Evolutionary conservation across 768 basidiomycete genomes (phyloP).

Genomic region (Leccinum arenicola): DNA sequence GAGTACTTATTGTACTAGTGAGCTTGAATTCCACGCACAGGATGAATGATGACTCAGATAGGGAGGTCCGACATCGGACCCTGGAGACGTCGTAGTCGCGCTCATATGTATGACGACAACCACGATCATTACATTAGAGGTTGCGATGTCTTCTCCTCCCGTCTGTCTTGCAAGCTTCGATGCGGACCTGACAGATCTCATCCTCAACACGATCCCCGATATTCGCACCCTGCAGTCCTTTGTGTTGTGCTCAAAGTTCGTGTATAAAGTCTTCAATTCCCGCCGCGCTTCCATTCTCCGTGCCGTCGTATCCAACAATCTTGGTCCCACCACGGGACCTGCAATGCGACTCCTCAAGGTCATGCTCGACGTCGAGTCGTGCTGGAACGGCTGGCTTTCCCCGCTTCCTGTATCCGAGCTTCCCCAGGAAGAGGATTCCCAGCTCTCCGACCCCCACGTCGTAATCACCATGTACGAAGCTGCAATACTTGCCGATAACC

Average conservation of each 20-base stretch:
- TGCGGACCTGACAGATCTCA: slow-evolving; percentile 12
- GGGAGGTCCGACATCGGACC: background rate
- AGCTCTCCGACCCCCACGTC: background rate
- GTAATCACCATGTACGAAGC: slow-evolving; percentile 10
- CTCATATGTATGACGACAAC: background rate
- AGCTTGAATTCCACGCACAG: too few relatives aligned
- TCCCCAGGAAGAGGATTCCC: slow-evolving; percentile 11
- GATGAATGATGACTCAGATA: background rate
- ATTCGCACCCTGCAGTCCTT: slow-evolving; percentile 11
- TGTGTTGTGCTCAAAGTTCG: slow-evolving; percentile 15
- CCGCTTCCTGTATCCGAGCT: slow-evolving; percentile 10
- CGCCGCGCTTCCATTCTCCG: slow-evolving; percentile 13
- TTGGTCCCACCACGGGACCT: slow-evolving; percentile 4
- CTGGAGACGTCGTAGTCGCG: too few relatives aligned
- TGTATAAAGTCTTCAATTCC: slow-evolving; percentile 14
- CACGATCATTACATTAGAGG: background rate
- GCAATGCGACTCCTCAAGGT: slow-evolving; percentile 21
- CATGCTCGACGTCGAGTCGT: slow-evolving; percentile 8
- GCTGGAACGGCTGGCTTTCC: slow-evolving; percentile 13
- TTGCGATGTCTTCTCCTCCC: background rate
- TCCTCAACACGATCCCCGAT: slow-evolving; percentile 12
- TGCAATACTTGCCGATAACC: slow-evolving; percentile 12
- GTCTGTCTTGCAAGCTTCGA: slow-evolving; percentile 1
- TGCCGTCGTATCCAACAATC: slow-evolving; percentile 15
- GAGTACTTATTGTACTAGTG: background rate